These are phyloP conservation scores for Dactylellina cionopaga DNA, from an alignment of 2,329 filamentous ascomycete species.

Conservation along the genomic window DNA sequence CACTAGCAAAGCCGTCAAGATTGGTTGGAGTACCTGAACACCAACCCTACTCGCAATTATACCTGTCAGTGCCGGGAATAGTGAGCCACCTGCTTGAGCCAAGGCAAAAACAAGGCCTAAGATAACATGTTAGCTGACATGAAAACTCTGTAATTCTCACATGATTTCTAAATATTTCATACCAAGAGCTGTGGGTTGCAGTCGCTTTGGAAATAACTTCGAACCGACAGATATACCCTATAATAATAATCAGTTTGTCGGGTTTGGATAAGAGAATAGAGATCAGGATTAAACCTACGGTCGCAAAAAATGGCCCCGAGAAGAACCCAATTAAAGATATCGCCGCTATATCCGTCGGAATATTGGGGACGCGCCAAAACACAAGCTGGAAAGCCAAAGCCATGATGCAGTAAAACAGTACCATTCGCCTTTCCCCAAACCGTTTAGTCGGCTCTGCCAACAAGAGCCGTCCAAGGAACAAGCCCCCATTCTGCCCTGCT, in stretches of 20 bases:
- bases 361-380: conserved; percentile 68
- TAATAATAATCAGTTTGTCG: not conserved
- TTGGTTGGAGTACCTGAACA: conserved; percentile 38
- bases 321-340: conserved; percentile 69
- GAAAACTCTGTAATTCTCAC: not conserved
- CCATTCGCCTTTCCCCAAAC: conserved; percentile 69
- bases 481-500: conserved; percentile 70
- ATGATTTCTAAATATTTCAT: not conserved
- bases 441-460: conserved; percentile 70
- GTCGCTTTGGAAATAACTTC: conserved; percentile 29
- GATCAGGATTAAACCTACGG: conserved; percentile 61
- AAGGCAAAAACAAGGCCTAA: conserved; percentile 69
- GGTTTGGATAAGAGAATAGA: conserved; percentile 17
- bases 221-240: conserved; percentile 67
- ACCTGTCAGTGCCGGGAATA: conserved; percentile 69
- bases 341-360: conserved; percentile 66
- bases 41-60: conserved; percentile 61
- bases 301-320: conserved; percentile 69
- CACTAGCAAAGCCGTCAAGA: conserved; percentile 30
- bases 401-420: conserved; percentile 67
- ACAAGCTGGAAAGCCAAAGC: conserved; percentile 68
- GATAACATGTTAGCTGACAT: too few relatives aligned
- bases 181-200: conserved; percentile 48
- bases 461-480: conserved; percentile 68
- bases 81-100: conserved; percentile 67